Percentiles rank a stretch among this genome's conserved stretches.
These are phyloP conservation scores for Pleurotus salmoneostramineus DNA, from an alignment of 768 basidiomycete species.

Conservation along the genomic window DNA sequence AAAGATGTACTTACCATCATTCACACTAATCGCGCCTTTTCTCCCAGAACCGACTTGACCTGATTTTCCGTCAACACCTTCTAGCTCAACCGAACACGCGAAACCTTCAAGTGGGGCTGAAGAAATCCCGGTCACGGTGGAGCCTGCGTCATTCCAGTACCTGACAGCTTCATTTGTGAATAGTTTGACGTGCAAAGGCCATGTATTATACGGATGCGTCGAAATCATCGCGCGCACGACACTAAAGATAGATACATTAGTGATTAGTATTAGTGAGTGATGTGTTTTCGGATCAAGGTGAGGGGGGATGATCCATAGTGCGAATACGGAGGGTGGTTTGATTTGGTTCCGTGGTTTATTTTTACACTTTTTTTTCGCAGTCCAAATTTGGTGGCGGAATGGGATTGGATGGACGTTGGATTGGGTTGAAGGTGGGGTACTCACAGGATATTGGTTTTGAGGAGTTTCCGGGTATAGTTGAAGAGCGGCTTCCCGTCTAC, in stretches of 20 bases:
- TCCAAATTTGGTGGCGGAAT: no score
- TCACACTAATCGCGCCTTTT: conserved; percentile 49
- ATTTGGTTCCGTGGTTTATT: no score
- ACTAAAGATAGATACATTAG: conserved; percentile 23
- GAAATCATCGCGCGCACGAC: conserved; percentile 62
- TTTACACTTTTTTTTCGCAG: no score
- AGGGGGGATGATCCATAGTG: not conserved
- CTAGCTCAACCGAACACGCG: conserved; percentile 48
- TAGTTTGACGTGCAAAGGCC: conserved; percentile 73
- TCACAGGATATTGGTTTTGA: conserved; percentile 46
- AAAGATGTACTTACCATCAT: conserved; percentile 43
- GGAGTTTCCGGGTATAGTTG: conserved; percentile 21
- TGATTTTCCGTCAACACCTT: conserved; percentile 69
- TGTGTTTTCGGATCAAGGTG: conserved; percentile 3
- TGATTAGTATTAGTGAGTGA: no score
- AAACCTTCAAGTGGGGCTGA: conserved; percentile 40
- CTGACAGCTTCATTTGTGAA: conserved; percentile 63
- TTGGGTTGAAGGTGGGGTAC: conserved; percentile 12
- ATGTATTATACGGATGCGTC: conserved; percentile 61
- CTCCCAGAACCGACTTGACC: conserved; percentile 51
- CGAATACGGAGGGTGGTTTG: no score
- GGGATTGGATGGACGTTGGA: not conserved
- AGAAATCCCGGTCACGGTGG: not conserved
- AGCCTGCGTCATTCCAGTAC: conserved; percentile 41
- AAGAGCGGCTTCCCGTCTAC: conserved; percentile 35